Percentiles rank a stretch among this genome's conserved stretches.
These are phyloP conservation scores for Syzygium jambos DNA, from an alignment of 345 rosid genomes.

Conservation along the genomic window DNA sequence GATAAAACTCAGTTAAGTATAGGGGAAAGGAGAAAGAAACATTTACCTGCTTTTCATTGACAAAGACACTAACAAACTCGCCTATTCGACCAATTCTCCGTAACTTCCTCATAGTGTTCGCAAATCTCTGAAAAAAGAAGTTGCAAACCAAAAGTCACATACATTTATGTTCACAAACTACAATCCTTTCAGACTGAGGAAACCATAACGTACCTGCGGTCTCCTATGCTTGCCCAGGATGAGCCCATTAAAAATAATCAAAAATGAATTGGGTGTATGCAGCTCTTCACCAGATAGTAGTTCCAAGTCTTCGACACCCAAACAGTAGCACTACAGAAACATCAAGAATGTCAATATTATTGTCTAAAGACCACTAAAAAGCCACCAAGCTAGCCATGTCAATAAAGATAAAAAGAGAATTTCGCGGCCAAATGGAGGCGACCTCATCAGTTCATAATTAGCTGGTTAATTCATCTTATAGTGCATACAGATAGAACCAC, in stretches of 20 bases:
- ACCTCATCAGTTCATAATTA: background rate
- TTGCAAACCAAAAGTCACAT: background rate
- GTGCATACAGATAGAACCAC: background rate
- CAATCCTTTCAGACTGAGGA: background rate
- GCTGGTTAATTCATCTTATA: background rate
- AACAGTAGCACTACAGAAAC: constrained; percentile 58
- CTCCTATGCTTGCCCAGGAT: constrained; percentile 90
- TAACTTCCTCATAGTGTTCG: constrained; percentile 55
- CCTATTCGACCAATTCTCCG: constrained; percentile 91
- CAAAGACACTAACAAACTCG: constrained; percentile 83
- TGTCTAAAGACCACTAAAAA: background rate
- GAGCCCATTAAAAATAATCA: constrained; percentile 80
- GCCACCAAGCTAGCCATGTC: background rate
- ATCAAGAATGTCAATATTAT: background rate
- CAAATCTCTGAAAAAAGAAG: constrained; percentile 47
- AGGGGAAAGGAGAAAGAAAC: background rate
- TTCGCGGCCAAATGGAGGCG: background rate
- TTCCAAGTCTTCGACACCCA: constrained; percentile 85
- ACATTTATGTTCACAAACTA: background rate
- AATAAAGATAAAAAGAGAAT: background rate
- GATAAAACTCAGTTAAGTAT: background rate
- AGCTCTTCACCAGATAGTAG: constrained; percentile 84
- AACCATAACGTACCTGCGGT: constrained; percentile 55
- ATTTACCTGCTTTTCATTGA: constrained; percentile 89
- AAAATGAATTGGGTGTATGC: constrained; percentile 68